Base-by-base conservation (phyloP, 768 basidiomycete species). In the Boletus reticuloceps region DNA sequence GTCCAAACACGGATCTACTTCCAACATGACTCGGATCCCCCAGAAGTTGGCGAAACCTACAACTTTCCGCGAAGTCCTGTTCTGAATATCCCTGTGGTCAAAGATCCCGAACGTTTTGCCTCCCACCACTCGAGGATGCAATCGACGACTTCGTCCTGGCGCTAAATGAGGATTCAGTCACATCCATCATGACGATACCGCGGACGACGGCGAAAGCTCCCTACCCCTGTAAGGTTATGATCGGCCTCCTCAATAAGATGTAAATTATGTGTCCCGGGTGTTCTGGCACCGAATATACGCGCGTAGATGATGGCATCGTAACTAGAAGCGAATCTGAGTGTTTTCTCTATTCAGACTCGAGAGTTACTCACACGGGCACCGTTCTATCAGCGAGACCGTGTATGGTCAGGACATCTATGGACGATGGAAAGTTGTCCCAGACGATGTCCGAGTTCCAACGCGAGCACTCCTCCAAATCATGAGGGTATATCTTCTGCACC, bases 301-400 rank as follows among this genome's bases (percentile, higher is more conserved):
- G 85, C 80, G 54, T 89, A 91, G 40, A 91, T 84, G 58, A 84
- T 53, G 0, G 84, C 87, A 64, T 92, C 89, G 64, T 84, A 87
- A 43, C 88, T 91, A 62, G 22, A 43, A 7, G 0, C 45, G 3
- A 19, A 22, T 11, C 48, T 56, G 27, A 68, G 41, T 19, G 1
- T 19, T 27, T 27, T 51, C 25, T 32, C 11, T 37, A 39, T 9
- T 27, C 31, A 43, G 32, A 40, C 31, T 50, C 27, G 13, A 12
- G 39, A 9, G 22, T 17, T 17, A 78, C 86, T 66, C 68, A 91
- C 86, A 85, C 79, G 14, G 89, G 85, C 0, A 92, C 88, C 22
- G 78, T 79, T 40, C 72, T 64, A 60, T 94, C 91, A 31, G 72
- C 72, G 40, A 91, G 71, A n/a, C 91, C 91, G 54, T 93, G 91